Conservation (phyloP, 805 yeast species). For the Saccharomycopsis javanensis region DNA sequence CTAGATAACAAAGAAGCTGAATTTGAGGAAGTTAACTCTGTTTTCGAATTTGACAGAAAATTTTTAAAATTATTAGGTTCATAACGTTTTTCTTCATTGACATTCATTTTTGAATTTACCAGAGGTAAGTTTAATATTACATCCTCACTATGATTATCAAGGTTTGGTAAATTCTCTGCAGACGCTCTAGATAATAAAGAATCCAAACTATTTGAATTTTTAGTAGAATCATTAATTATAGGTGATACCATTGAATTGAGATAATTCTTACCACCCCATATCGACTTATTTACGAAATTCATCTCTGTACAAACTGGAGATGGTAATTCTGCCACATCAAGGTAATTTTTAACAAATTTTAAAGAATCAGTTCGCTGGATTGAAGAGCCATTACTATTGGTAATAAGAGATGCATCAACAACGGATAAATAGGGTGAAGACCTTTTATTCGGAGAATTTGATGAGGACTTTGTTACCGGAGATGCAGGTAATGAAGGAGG, state of each 20-base stretch:
- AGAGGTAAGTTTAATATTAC: background rate
- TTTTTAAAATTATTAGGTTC: background rate
- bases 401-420: background rate
- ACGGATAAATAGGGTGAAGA: background rate
- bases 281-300: background rate
- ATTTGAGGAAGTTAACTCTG: background rate
- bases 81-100: background rate
- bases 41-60: background rate
- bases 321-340: background rate
- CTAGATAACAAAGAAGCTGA: background rate
- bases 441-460: background rate
- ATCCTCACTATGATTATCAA: background rate
- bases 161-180: background rate
- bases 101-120: background rate
- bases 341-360: background rate
- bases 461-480: too few species aligned
- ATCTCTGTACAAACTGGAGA: background rate
- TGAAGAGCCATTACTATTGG: background rate
- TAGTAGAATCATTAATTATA: background rate
- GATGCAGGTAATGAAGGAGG: background rate
- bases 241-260: background rate
- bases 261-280: background rate
- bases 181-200: background rate
- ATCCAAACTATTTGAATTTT: background rate
- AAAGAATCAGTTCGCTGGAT: background rate